Evolutionary conservation across 768 basidiomycete species (phyloP).

Genomic region (Inosperma sp.): DNA sequence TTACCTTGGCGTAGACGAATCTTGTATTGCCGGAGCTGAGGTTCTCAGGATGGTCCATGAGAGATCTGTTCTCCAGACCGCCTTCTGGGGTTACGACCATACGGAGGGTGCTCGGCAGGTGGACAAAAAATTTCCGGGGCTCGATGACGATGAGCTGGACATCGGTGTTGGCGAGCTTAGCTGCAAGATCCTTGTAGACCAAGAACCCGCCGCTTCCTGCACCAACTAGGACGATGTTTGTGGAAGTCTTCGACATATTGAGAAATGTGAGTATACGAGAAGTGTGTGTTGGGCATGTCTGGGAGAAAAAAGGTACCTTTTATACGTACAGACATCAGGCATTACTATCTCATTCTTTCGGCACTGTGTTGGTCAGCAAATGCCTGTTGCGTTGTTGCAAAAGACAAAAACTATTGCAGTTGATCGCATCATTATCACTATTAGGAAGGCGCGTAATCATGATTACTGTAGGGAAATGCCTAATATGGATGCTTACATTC

Average conservation of each 20-base stretch:
- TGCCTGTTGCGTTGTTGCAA: no score
- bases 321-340: background rate
- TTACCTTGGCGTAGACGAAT: slow-evolving; percentile 39
- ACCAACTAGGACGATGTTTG: slow-evolving; percentile 35
- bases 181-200: slow-evolving; percentile 44
- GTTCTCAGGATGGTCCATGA: slow-evolving; percentile 50
- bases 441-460: no score
- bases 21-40: slow-evolving; percentile 44
- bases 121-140: slow-evolving; percentile 44
- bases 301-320: background rate
- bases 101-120: slow-evolving; percentile 50
- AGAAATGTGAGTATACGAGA: no score
- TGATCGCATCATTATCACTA: no score
- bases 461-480: no score
- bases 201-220: slow-evolving; percentile 52
- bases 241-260: background rate
- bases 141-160: slow-evolving; percentile 54
- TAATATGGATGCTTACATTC: no score
- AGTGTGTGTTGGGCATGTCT: background rate
- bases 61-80: slow-evolving; percentile 38
- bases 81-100: slow-evolving; percentile 45
- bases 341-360: no score
- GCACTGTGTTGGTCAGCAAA: no score
- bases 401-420: no score
- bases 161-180: slow-evolving; percentile 41